Conservation (phyloP, 2,329 filamentous ascomycete species). For the Chaetomiaceae sp. region DNA sequence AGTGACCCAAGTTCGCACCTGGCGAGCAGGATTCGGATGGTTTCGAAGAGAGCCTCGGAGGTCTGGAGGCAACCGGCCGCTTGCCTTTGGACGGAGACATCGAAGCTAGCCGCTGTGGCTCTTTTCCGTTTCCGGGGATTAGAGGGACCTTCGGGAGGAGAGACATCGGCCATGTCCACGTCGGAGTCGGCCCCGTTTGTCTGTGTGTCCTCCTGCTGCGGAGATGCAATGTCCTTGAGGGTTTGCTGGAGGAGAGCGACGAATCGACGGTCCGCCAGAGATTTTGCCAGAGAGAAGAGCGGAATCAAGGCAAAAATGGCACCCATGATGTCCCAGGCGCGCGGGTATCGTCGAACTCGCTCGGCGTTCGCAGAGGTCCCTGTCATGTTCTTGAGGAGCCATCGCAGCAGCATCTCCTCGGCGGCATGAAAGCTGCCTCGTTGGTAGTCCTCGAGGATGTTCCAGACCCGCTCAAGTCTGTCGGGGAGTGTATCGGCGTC, state of each 20-base stretch:
- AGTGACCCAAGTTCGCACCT: slow-evolving; percentile 37
- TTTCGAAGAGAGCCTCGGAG: slow-evolving; percentile 44
- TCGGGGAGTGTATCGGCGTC: slow-evolving; percentile 40
- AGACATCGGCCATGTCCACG: slow-evolving; percentile 28
- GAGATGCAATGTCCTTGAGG: slow-evolving; percentile 51
- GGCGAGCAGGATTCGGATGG: slow-evolving; percentile 43
- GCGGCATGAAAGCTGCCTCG: slow-evolving; percentile 45
- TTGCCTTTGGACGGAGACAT: slow-evolving; percentile 38
- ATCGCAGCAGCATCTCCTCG: slow-evolving; percentile 55
- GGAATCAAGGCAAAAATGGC: slow-evolving; percentile 62
- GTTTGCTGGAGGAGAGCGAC: slow-evolving; percentile 61
- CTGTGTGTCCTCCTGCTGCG: slow-evolving; percentile 16
- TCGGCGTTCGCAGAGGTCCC: slow-evolving; percentile 43
- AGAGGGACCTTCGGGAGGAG: slow-evolving; percentile 25
- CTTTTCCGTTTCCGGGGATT: slow-evolving; percentile 46
- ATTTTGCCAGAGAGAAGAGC: slow-evolving; percentile 62
- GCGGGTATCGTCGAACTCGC: slow-evolving; percentile 49
- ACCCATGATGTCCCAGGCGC: slow-evolving; percentile 58
- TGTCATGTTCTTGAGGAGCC: slow-evolving; percentile 60
- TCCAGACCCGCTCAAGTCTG: slow-evolving; percentile 48
- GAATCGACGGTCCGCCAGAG: slow-evolving; percentile 66
- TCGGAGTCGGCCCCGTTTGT: slow-evolving; percentile 18
- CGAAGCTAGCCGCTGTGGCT: slow-evolving; percentile 33
- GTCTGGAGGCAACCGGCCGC: slow-evolving; percentile 41
- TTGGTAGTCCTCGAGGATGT: slow-evolving; percentile 39